Evolutionary conservation across 2,329 filamentous ascomycete genomes (phyloP), one percentile per base, ranked within the genome.

Genomic region (Fusarium sp.): DNA sequence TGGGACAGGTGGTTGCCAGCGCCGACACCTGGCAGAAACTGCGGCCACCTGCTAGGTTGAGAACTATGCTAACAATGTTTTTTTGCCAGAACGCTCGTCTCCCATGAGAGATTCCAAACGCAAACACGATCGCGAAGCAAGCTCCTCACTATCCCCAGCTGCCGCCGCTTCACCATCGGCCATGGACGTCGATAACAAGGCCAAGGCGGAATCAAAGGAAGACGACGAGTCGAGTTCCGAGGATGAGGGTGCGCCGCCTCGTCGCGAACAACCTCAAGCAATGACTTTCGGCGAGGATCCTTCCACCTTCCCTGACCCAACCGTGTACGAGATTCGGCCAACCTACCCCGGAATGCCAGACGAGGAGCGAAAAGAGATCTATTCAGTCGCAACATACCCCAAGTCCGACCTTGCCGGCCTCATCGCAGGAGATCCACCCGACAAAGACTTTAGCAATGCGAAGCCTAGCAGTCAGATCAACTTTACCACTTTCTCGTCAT

Each of bases 401-500:
- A 89, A 88, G 62, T 92, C 90, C 73, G 94, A 98, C 79, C 88
- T 99, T 10, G 88, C 91, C 67, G 92, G 98, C 79, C 87, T 97
- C 75, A 97, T 97, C 73, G 93, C 96, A 13, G 97, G 97, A 57
- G 92, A 93, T 42, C 94, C 95, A 2, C 96, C 97, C 1, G 95
- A 98, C 82, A 95, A 94, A 81, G 97, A 99, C 84, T 98, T 98
- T 79, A 98, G 94, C 81, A 97, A 91, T 80, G 93, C 95, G 36
- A 99, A 98, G 81, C 95, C 96, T 6, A 92, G 92, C 22, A 97
- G 96, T 78, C 97, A 99, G 85, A 97, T 98, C 81, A 95, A 94
- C 81, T 97, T 97, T 74, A 93, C 91, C 66, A 98, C 96, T 2
- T 99, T 99, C 82, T 92, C 93, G n/a, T 92, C 93, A 7, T 98